Percentiles rank a stretch among this genome's conserved stretches.
Evolutionary conservation across 106 monocot species (phyloP).

Genomic region (Acorus calamus): DNA sequence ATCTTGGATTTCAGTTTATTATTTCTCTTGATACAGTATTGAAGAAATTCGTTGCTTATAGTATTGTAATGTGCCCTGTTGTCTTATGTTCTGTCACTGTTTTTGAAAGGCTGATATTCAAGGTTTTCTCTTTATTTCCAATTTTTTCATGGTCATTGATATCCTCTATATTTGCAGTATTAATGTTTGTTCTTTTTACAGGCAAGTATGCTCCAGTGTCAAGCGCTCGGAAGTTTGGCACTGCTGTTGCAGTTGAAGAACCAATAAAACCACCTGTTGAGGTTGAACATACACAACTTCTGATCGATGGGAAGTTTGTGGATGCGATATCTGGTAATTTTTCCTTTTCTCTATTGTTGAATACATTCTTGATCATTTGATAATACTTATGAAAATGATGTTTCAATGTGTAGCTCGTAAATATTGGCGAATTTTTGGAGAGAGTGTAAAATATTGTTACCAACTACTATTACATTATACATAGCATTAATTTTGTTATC

Average conservation of each 20-base stretch:
- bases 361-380: neutral
- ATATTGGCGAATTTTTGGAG: no score
- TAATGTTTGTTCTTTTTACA: slow-evolving; percentile 2
- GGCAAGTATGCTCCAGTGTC: slow-evolving; percentile 15
- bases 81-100: neutral
- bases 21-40: no score
- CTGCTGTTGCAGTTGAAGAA: slow-evolving; percentile 51
- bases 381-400: no score
- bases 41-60: no score
- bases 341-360: neutral
- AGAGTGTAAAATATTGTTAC: no score
- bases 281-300: slow-evolving; percentile 61
- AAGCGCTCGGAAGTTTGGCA: slow-evolving; percentile 32
- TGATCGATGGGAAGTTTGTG: slow-evolving; percentile 77
- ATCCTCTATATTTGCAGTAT: neutral
- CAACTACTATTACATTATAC: no score
- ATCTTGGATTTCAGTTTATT: no score
- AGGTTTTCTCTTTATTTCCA: no score
- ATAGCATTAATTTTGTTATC: no score
- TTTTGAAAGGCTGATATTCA: neutral
- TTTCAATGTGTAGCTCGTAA: no score
- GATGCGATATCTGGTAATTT: slow-evolving; percentile 68
- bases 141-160: no score
- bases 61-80: no score
- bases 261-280: slow-evolving; percentile 70